Evolutionary conservation across 2,329 filamentous ascomycete species (phyloP).

Genomic region (Didymella exigua): DNA sequence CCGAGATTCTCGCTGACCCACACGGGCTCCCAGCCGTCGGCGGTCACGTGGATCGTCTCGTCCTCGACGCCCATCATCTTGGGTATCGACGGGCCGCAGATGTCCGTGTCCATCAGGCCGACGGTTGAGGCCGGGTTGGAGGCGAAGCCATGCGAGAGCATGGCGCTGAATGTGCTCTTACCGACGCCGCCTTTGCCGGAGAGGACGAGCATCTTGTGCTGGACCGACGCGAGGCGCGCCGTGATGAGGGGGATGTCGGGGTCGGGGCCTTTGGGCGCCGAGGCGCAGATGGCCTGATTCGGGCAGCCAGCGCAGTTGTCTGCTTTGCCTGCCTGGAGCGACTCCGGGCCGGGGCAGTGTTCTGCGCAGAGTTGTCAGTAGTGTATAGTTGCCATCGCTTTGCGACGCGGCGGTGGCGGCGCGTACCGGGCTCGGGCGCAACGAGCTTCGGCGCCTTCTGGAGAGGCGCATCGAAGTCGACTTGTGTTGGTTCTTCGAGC

Average conservation of each 20-base stretch:
- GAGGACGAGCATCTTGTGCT: slow-evolving; percentile 90
- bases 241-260: slow-evolving; percentile 91
- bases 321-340: slow-evolving; percentile 66
- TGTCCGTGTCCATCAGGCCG: slow-evolving; percentile 97
- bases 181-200: slow-evolving; percentile 96
- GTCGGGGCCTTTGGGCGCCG: slow-evolving; percentile 92
- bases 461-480: slow-evolving; percentile 76
- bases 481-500: slow-evolving; percentile 70
- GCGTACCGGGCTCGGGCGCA: slow-evolving; percentile 79
- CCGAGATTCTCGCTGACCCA: slow-evolving; percentile 94
- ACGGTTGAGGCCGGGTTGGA: slow-evolving; percentile 78
- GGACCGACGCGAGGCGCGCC: slow-evolving; percentile 76
- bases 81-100: slow-evolving; percentile 93
- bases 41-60: slow-evolving; percentile 91
- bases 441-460: slow-evolving; percentile 83
- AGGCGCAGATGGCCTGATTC: slow-evolving; percentile 93
- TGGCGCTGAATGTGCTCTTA: slow-evolving; percentile 89
- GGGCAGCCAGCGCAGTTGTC: slow-evolving; percentile 95
- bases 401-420: slow-evolving; percentile 63
- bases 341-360: slow-evolving; percentile 92
- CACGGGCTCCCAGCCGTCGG: slow-evolving; percentile 89
- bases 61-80: slow-evolving; percentile 98
- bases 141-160: slow-evolving; percentile 89
- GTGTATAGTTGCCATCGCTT: slow-evolving; percentile 36
- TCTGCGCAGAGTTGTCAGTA: slow-evolving; percentile 54